Conservation (phyloP, 306 rosid species). For the Medicago ruthenica region DNA sequence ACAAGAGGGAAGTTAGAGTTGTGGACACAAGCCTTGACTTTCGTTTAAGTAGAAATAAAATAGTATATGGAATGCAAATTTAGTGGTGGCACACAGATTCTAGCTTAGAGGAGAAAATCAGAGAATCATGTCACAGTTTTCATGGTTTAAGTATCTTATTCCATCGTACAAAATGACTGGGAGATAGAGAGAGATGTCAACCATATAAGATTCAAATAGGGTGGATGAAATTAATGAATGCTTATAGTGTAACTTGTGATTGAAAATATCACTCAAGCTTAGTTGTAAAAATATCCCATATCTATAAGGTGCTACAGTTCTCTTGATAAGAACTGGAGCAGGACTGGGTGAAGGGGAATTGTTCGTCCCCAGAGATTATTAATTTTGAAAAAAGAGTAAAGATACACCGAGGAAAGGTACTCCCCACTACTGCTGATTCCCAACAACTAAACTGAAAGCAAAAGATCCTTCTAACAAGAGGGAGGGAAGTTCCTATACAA, state of each 20-base stretch:
- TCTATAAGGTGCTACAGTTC: background rate
- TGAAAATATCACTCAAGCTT: background rate
- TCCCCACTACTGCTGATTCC: too few relatives aligned
- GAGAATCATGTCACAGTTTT: slow-evolving; percentile 5
- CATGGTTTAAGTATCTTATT: background rate
- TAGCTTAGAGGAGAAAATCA: background rate
- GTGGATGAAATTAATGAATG: background rate
- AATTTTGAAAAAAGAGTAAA: too few relatives aligned
- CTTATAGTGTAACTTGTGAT: background rate
- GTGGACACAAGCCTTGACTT: background rate
- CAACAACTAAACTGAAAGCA: too few relatives aligned
- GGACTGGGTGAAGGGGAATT: too few relatives aligned
- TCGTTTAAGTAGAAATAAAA: background rate
- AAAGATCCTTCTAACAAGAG: too few relatives aligned
- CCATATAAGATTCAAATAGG: background rate
- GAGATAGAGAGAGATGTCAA: background rate
- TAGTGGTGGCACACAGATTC: background rate
- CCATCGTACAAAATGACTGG: background rate
- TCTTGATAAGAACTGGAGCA: too few relatives aligned
- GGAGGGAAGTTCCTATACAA: too few relatives aligned
- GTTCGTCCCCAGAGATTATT: too few relatives aligned
- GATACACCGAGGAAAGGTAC: too few relatives aligned
- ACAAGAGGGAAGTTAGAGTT: too few relatives aligned
- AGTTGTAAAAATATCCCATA: background rate
- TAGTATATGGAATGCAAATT: background rate